Conservation (phyloP, 1,139 yeast genomes). For the Debaryomyces robertsiae region DNA sequence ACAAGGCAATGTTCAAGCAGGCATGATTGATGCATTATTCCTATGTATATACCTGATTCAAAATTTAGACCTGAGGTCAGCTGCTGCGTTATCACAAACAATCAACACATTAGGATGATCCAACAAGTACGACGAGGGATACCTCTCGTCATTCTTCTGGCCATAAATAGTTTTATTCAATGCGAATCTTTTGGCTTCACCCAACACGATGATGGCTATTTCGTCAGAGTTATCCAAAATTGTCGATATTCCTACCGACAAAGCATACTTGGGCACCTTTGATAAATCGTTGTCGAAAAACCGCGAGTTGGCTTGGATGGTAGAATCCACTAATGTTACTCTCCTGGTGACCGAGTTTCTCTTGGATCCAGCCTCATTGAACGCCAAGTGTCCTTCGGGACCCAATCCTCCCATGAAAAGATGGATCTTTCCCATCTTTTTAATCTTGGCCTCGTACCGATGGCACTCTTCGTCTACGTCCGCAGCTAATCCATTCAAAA, state of each 20-base stretch:
- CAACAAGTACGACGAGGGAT: conserved; percentile 51
- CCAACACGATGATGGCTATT: conserved; percentile 51
- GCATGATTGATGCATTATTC: too few relatives aligned
- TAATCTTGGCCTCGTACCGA: conserved; percentile 53
- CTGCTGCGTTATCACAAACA: conserved; percentile 51
- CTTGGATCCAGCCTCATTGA: conserved; percentile 60
- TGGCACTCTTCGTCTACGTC: conserved; percentile 52
- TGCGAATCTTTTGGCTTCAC: conserved; percentile 46
- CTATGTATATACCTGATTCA: too few relatives aligned
- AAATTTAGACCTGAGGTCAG: conserved; percentile 38
- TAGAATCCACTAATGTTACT: conserved; percentile 52
- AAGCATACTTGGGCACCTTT: conserved; percentile 56
- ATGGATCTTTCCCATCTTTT: conserved; percentile 53
- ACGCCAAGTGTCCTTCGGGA: conserved; percentile 67
- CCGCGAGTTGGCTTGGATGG: conserved; percentile 59
- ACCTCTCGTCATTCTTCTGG: conserved; percentile 34
- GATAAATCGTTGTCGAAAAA: conserved; percentile 51
- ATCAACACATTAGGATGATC: conserved; percentile 48
- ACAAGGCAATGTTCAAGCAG: too few relatives aligned
- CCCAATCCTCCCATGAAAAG: conserved; percentile 66
- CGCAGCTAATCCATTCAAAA: conserved; percentile 54
- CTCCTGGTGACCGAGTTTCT: conserved; percentile 51
- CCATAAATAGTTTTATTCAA: conserved; percentile 47
- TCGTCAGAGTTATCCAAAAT: conserved; percentile 62
- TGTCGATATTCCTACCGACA: conserved; percentile 65